Evolutionary conservation across 306 rosid species (phyloP).

Genomic region (Fragaria nilgerrensis): DNA sequence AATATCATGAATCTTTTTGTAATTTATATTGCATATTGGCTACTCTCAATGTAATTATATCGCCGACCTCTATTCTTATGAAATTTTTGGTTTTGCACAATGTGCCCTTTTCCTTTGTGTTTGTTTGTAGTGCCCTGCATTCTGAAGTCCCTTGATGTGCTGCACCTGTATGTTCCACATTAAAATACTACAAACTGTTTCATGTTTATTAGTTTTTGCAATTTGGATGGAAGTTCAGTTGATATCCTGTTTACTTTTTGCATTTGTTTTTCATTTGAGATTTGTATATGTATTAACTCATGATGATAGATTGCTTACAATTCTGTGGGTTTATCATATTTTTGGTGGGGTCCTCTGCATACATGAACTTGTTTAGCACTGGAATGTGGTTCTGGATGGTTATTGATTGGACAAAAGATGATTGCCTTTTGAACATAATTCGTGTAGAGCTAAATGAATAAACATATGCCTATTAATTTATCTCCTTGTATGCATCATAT

Average conservation of each 20-base stretch:
- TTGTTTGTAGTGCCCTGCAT: not conserved
- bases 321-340: not conserved
- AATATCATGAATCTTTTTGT: conserved; percentile 32
- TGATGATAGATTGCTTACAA: not conserved
- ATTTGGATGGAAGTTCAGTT: not conserved
- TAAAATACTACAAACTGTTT: not conserved
- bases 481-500: not conserved
- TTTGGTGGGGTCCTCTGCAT: not conserved
- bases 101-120: not conserved
- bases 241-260: not conserved
- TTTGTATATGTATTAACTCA: not conserved
- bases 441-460: not conserved
- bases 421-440: not conserved
- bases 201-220: not conserved
- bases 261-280: not conserved
- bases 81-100: not conserved
- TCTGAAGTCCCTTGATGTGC: conserved; percentile 5
- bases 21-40: conserved; percentile 35
- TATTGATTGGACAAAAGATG: conserved; percentile 1
- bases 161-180: not conserved
- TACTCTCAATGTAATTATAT: conserved; percentile 35
- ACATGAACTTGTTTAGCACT: not conserved
- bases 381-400: not conserved
- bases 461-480: not conserved
- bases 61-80: conserved; percentile 2